Base-by-base conservation (phyloP, 345 rosid genomes). In the Adansonia digitata region DNA sequence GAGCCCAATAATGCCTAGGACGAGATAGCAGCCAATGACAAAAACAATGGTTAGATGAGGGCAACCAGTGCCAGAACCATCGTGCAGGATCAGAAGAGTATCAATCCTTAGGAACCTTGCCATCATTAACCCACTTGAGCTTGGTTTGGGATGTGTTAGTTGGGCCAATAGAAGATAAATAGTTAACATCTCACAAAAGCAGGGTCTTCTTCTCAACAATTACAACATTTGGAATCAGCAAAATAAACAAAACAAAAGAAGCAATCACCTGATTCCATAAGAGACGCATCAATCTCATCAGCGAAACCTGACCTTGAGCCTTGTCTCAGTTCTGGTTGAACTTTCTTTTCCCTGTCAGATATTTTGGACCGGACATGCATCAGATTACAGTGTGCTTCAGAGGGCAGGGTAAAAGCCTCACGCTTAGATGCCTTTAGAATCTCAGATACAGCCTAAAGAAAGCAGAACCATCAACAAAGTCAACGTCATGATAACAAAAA, bases 401-500 rank as follows among this genome's bases (percentile, higher is more conserved):
- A 70, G 10, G 90, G 93, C 80, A 94, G 82, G 40, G 81, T 74
- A 77, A 69, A 77, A 75, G 97, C 93, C 84, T 92, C 96, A n/a
- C 49, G 84, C 84, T 85, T 92, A 37, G 87, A 83, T 71, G 97
- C 88, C 84, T 89, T 94, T 24, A 77, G 84, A 77, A 94, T 89
- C 85, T 92, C 95, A 70, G 78, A 85, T 46, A 94, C 87, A 59
- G 93, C 98, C 98, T 94, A 77, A 71, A 81, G 68, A 70, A 72
- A 63, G 74, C 37, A 84, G 34, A 66, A 70, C 61, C 37, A 39
- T 42, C 49, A 68, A 69, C 26, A 15, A 53, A 40, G 20, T 74
- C 29, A 48, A 37, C 24, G 34, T 43, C 31, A 59, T 60, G 56
- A 45, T 45, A 74, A 62, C 29, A 14, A 27, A 17, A 62, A 35